These are phyloP conservation scores for Rhizopus delemar DNA, from an alignment of 371 early-diverging fungal genomes.

Conservation along the genomic window DNA sequence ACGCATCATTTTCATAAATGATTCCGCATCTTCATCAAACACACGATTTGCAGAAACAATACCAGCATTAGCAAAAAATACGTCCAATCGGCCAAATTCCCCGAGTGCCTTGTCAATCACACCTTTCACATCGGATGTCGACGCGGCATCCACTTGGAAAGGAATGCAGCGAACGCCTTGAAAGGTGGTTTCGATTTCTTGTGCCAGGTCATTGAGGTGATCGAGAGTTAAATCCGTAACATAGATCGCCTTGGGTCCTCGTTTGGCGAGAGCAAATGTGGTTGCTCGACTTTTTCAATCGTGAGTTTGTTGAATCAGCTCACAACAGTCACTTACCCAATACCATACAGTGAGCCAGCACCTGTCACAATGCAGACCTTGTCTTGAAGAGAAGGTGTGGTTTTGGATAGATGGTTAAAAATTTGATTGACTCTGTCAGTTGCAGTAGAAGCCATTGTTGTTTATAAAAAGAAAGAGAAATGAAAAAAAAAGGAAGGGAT, in stretches of 20 bases:
- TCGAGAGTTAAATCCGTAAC: slow-evolving; percentile 45
- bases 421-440: slow-evolving; percentile 46
- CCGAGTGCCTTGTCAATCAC: slow-evolving; percentile 45
- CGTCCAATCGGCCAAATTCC: slow-evolving; percentile 53
- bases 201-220: slow-evolving; percentile 39
- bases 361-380: slow-evolving; percentile 60
- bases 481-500: neutral
- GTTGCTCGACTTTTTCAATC: slow-evolving; percentile 37
- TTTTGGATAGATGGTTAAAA: slow-evolving; percentile 38
- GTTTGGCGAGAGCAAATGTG: slow-evolving; percentile 45
- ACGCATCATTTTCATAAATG: slow-evolving; percentile 40
- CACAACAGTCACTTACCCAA: slow-evolving; percentile 38
- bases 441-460: slow-evolving; percentile 11
- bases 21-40: slow-evolving; percentile 24
- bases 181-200: slow-evolving; percentile 33
- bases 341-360: slow-evolving; percentile 51
- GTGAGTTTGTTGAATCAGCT: no score
- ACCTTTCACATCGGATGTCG: slow-evolving; percentile 32
- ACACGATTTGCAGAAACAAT: slow-evolving; percentile 25
- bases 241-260: slow-evolving; percentile 53
- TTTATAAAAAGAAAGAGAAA: slow-evolving; percentile 6
- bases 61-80: slow-evolving; percentile 60
- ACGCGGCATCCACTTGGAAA: slow-evolving; percentile 51
- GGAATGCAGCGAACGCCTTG: slow-evolving; percentile 40
- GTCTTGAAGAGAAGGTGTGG: slow-evolving; percentile 38